These are phyloP conservation scores for Alternaria consortialis DNA, from an alignment of 2,329 filamentous ascomycete species.

Conservation along the genomic window DNA sequence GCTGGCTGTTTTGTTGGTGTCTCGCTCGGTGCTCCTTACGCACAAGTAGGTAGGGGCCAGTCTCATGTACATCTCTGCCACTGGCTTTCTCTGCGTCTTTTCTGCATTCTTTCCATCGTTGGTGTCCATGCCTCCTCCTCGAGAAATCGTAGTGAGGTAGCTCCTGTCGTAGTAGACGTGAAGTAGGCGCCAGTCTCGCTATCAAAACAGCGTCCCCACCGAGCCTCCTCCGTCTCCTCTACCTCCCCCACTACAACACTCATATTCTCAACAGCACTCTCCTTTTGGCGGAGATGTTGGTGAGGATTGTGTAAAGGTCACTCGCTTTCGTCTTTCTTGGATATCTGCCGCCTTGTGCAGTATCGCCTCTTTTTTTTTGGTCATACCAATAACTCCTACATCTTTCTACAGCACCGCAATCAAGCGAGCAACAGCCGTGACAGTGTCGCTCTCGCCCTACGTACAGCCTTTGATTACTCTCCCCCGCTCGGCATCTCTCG, in stretches of 20 bases:
- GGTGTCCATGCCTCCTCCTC: slow-evolving; percentile 11
- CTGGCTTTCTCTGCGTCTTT: slow-evolving; percentile 21
- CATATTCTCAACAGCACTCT: slow-evolving; percentile 26
- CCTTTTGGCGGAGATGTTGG: slow-evolving; percentile 24
- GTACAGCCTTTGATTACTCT: background rate
- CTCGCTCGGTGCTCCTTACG: background rate
- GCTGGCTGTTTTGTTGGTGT: slow-evolving; percentile 5
- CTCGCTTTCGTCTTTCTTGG: slow-evolving; percentile 30
- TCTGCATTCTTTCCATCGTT: slow-evolving; percentile 11
- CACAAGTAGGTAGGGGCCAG: slow-evolving; percentile 21
- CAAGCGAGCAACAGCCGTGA: slow-evolving; percentile 7
- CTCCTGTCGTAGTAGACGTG: slow-evolving; percentile 9
- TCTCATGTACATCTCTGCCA: slow-evolving; percentile 16
- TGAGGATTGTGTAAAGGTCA: slow-evolving; percentile 23
- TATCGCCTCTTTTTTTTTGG: slow-evolving; percentile 29
- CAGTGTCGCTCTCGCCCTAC: slow-evolving; percentile 2
- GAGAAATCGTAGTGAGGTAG: slow-evolving; percentile 9
- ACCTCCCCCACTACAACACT: slow-evolving; percentile 20
- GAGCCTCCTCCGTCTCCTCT: slow-evolving; percentile 12
- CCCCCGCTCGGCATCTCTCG: slow-evolving; percentile 1
- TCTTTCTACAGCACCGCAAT: slow-evolving; percentile 23
- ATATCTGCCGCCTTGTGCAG: slow-evolving; percentile 28
- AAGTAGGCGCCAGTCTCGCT: slow-evolving; percentile 15
- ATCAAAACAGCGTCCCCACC: slow-evolving; percentile 18
- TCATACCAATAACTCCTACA: slow-evolving; percentile 28